These are phyloP conservation scores for Trichoderma lentiforme DNA, from an alignment of 2,329 filamentous ascomycete species.

Conservation along the genomic window DNA sequence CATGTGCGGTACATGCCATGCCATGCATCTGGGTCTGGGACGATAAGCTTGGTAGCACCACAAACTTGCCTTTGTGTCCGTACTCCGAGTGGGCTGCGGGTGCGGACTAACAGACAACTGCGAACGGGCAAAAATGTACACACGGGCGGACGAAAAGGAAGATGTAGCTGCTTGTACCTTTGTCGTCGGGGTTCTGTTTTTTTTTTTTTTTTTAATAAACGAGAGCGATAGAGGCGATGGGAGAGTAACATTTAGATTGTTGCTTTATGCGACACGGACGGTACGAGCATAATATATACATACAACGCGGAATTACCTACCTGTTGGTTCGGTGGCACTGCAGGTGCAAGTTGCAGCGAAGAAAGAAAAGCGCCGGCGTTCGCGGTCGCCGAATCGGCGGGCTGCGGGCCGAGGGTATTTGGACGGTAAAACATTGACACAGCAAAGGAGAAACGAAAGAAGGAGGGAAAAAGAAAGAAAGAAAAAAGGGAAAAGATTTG, in stretches of 20 bases:
- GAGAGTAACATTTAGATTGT: no score
- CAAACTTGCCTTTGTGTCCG: neutral
- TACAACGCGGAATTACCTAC: no score
- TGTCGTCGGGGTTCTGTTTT: no score
- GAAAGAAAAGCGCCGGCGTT: neutral
- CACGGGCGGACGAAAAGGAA: neutral
- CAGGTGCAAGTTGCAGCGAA: neutral
- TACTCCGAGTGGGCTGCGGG: neutral
- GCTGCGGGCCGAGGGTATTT: neutral
- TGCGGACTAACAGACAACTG: slow-evolving; percentile 1
- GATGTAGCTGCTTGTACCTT: no score
- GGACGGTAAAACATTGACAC: neutral
- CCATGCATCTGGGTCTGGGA: neutral
- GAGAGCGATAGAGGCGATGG: no score
- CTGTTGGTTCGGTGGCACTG: neutral
- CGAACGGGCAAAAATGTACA: neutral
- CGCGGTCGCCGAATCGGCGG: slow-evolving; percentile 8
- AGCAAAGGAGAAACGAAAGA: no score
- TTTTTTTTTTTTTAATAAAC: no score
- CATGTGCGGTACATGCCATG: neutral
- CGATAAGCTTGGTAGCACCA: neutral
- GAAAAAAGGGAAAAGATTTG: neutral
- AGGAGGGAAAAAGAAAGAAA: neutral
- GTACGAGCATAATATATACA: no score
- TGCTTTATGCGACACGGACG: no score